Percentiles rank a stretch among this genome's conserved stretches.
These are phyloP conservation scores for Protomyces inouyei DNA, from an alignment of 1,139 yeast species.

Conservation along the genomic window DNA sequence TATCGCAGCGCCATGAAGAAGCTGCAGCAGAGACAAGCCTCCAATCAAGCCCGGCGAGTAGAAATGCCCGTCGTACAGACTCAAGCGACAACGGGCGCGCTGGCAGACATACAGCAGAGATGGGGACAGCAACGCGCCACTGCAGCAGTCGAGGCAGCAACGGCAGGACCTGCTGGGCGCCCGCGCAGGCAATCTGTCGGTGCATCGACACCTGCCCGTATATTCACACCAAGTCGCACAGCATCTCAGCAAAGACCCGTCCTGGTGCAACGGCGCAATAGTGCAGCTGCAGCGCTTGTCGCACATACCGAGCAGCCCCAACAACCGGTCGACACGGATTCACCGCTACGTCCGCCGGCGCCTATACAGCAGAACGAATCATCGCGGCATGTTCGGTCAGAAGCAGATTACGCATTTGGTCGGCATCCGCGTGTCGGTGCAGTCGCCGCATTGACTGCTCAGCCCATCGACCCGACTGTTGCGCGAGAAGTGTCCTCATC, in stretches of 20 bases:
- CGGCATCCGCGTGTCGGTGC: not conserved
- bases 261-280: not conserved
- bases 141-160: not conserved
- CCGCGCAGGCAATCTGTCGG: not conserved
- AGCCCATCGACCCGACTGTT: too few species aligned
- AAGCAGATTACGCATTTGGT: not conserved
- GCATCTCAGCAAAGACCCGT: too few species aligned
- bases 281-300: not conserved
- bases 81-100: not conserved
- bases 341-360: not conserved
- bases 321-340: not conserved
- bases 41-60: not conserved
- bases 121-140: not conserved
- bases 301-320: not conserved
- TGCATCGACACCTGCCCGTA: not conserved
- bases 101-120: not conserved
- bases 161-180: not conserved
- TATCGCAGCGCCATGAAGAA: constrained; percentile 53
- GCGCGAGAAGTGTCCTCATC: not conserved
- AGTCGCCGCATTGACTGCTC: not conserved
- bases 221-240: too few species aligned
- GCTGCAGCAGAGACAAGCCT: constrained; percentile 29
- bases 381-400: not conserved
- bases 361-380: not conserved
- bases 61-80: not conserved